These are phyloP conservation scores for Copromyces sp. DNA, from an alignment of 495 filamentous ascomycete genomes.

Conservation along the genomic window DNA sequence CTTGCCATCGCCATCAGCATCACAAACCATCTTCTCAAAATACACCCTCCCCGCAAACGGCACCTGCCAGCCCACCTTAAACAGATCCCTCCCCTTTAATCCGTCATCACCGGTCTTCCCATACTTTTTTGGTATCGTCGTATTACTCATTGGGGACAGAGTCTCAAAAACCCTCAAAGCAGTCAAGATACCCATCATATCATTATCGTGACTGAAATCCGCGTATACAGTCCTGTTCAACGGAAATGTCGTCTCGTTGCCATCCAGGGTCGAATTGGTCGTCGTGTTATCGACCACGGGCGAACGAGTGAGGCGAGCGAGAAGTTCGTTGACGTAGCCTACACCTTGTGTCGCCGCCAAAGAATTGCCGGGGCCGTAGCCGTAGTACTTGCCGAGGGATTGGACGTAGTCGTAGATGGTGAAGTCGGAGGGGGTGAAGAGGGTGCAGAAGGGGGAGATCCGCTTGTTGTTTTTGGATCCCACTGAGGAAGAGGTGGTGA, in stretches of 20 bases:
- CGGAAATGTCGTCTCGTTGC: conserved; percentile 52
- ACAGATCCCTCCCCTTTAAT: conserved; percentile 41
- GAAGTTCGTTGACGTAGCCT: conserved; percentile 74
- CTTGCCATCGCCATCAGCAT: conserved; percentile 2
- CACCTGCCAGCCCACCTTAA: conserved; percentile 62
- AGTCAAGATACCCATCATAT: conserved; percentile 60
- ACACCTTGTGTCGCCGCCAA: conserved; percentile 74
- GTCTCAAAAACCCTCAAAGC: conserved; percentile 65
- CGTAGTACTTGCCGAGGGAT: conserved; percentile 70
- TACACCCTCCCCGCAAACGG: conserved; percentile 70
- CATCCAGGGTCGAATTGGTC: conserved; percentile 65
- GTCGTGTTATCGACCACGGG: conserved; percentile 60
- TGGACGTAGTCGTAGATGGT: conserved; percentile 65
- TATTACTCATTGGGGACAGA: conserved; percentile 38
- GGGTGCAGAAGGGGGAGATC: conserved; percentile 55
- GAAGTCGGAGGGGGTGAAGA: conserved; percentile 67
- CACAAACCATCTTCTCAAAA: conserved; percentile 75
- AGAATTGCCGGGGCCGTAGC: conserved; percentile 61
- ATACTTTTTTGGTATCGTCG: conserved; percentile 16
- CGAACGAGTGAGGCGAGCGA: conserved; percentile 59
- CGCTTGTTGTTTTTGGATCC: neutral
- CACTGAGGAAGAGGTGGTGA: conserved; percentile 45
- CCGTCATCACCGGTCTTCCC: conserved; percentile 4
- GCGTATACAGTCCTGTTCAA: conserved; percentile 57
- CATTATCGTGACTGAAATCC: conserved; percentile 85